Evolutionary conservation across 441 rosid genomes (phyloP), one percentile per base, ranked within the genome.

Genomic region (Manihot esculenta): DNA sequence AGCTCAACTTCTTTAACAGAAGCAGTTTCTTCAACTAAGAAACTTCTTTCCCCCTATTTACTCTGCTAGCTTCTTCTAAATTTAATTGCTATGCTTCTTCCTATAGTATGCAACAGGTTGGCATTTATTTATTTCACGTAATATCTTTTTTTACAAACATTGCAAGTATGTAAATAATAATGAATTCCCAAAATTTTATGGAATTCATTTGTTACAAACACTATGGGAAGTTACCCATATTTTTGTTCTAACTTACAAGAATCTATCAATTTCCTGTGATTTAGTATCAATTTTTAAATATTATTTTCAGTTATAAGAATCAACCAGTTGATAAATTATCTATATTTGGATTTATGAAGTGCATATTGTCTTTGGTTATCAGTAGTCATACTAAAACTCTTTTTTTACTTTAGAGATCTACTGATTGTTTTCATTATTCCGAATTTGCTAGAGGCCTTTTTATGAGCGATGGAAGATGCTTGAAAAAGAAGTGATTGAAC

Each of bases 391-490:
- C 63, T 57, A 57, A 21, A n/a, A 38, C 42, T 8, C 7, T 0
- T 21, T 20, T n/a, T 45, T 67, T 47, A 21, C 61, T 51, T 5
- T 4, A 23, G 30, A 56, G 23, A 20, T 23, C 66, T 68, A 41
- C 61, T 55, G 38, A 72, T 56, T 12, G 62, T 38, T 65, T 67
- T 63, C n/a, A 21, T 71, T 10, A 58, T 75, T 72, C 27, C 50
- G 74, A 80, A 74, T 60, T 5, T 81, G 76, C 42, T 82, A 96
- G 99, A 84, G 94, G 61, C 98, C 99, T 80, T 96, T 96, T 83
- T 76, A 79, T 81, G 98, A 96, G 77, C 85, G 99, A 69, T 96
- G 98, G 98, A 93, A 87, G 80, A 86, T 93, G 98, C 89, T 96
- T 23, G 98, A 93, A 81, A 89, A 87, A 83, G 98, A 93, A 89